phyloP scores from a whole-genome alignment of 331 rosid genomes.

The Quercus tomentella region DNA sequence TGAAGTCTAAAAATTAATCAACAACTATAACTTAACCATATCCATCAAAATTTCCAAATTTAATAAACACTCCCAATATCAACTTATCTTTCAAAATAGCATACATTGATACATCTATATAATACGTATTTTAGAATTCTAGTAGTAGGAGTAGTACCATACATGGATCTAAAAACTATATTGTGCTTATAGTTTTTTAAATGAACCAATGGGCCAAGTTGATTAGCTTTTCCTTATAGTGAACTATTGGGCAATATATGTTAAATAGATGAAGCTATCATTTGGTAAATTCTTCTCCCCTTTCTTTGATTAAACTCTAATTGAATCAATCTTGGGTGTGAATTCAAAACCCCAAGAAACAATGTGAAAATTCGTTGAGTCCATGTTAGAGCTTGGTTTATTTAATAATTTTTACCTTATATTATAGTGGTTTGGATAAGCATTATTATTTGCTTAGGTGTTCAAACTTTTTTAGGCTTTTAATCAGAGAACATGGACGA shows the following conservation, averaged over 20 bases:
- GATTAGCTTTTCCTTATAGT: background rate
- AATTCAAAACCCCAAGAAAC: background rate
- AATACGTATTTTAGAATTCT: background rate
- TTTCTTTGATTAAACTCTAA: no score
- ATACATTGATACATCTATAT: background rate
- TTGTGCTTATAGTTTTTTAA: background rate
- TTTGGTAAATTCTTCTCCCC: background rate
- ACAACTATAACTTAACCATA: no score
- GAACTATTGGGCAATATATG: background rate
- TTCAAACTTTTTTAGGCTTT: background rate
- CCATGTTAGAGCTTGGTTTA: background rate
- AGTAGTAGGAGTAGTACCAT: no score
- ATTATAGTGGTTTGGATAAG: slow-evolving; percentile 12
- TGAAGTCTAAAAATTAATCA: no score
- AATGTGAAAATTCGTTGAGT: background rate
- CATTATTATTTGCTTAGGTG: background rate
- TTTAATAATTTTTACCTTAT: background rate
- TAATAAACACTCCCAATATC: no score
- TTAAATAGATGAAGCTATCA: background rate
- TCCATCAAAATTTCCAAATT: no score
- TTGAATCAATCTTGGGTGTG: background rate
- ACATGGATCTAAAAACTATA: background rate
- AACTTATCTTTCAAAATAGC: background rate
- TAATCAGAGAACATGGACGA: slow-evolving; percentile 22
- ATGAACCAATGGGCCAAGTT: background rate